phyloP scores from a whole-genome alignment of 2,329 filamentous ascomycete genomes.

The Pseudocercospora crystallina region DNA sequence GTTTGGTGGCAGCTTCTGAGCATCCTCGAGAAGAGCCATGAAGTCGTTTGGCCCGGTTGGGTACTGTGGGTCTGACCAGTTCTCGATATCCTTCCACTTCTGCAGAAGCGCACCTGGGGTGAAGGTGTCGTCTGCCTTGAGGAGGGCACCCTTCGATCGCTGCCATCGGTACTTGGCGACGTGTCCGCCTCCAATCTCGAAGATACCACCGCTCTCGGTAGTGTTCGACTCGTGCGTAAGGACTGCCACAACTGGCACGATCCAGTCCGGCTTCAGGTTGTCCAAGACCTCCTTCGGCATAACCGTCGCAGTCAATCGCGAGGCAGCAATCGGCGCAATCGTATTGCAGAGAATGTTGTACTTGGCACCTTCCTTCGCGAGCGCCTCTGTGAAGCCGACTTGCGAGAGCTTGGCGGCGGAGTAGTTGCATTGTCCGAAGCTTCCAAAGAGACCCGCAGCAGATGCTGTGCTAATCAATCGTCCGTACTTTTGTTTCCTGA shows the following conservation, averaged over 20 bases:
- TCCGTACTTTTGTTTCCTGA: slow-evolving; percentile 98
- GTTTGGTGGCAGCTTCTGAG: slow-evolving; percentile 72
- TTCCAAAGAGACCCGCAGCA: slow-evolving; percentile 92
- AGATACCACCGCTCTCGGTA: slow-evolving; percentile 81
- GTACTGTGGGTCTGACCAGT: slow-evolving; percentile 82
- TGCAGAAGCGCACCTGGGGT: slow-evolving; percentile 84
- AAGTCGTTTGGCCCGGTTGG: slow-evolving; percentile 86
- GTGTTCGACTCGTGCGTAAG: slow-evolving; percentile 84
- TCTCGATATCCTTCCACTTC: slow-evolving; percentile 83
- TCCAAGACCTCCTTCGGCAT: slow-evolving; percentile 92
- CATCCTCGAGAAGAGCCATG: slow-evolving; percentile 78
- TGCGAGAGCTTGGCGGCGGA: slow-evolving; percentile 94
- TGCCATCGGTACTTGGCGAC: slow-evolving; percentile 94
- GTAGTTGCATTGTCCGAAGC: slow-evolving; percentile 95
- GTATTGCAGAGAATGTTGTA: slow-evolving; percentile 97
- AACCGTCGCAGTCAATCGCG: slow-evolving; percentile 90
- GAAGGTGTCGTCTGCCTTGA: slow-evolving; percentile 84
- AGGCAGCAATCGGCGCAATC: slow-evolving; percentile 92
- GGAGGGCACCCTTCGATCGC: slow-evolving; percentile 80
- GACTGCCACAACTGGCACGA: slow-evolving; percentile 87
- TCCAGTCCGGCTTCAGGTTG: slow-evolving; percentile 86
- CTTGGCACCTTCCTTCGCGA: slow-evolving; percentile 95
- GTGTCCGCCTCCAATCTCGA: slow-evolving; percentile 90
- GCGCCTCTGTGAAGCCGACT: slow-evolving; percentile 95
- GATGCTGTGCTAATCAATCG: slow-evolving; percentile 95